Evolutionary conservation across 2,329 filamentous ascomycete genomes (phyloP), one percentile per base, ranked within the genome.

Genomic region (Trichocomaceae sp.): DNA sequence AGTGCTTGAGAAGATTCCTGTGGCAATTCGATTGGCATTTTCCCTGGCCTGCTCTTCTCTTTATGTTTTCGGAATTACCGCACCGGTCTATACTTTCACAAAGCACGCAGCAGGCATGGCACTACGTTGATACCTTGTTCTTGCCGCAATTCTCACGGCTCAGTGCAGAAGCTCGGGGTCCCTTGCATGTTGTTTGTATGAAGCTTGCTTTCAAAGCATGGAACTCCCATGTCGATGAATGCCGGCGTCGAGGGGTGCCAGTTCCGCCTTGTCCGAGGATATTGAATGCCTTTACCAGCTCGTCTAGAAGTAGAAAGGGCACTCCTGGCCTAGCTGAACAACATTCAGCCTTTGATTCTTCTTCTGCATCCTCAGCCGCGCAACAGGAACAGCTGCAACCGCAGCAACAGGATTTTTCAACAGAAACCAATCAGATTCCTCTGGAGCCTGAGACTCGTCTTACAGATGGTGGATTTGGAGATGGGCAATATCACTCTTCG

Each of bases 1-100:
- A 47, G n/a, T 22, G 37, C 26, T 23, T 53, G 12, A 37, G 17
- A 41, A 44, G 33, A 17, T 53, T 20, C n/a, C 5, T 39, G 37
- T 53, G 51, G 51, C 51, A 53, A 31, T 45, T 53, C 29, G 51
- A 53, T 41, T 53, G 51, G 51, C 51, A 53, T 22, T 33, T 53
- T 15, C 50, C 51, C 33, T 53, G 51, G 51, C 51, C 51, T 41
- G 39, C 47, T n/a, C 33, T 53, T 12, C 33, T 53, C 3, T 47
- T 29, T n/a, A 13, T 53, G 42, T 22, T 53, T 20, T 53, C 51
- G 10, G 42, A 53, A 20, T 17, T 53, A 13, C 37, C 51, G n/a
- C 46, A 53, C 5, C 31, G 35, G 17, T 53, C 51, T 15, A 13
- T 53, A 33, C 31, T 47, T 10, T 53, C 44, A 22, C 44, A 53